Conservation (phyloP, 441 rosid species). For the Hypseocharis bilobata region DNA sequence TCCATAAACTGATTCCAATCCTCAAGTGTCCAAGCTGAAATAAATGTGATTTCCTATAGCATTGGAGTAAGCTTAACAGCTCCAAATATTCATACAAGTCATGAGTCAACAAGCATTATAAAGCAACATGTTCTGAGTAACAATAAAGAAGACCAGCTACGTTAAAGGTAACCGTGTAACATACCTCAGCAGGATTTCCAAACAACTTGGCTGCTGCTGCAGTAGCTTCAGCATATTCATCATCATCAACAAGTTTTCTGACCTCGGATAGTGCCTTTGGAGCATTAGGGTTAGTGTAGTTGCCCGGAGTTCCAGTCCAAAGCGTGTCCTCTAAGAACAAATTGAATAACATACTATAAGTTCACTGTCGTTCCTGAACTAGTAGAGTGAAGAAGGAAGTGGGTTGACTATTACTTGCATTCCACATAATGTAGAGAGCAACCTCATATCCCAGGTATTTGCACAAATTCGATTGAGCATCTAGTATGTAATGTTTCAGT, state of each 20-base stretch:
- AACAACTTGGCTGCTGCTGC: conserved; percentile 10
- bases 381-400: no score
- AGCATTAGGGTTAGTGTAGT: conserved; percentile 14
- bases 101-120: background rate
- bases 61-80: background rate
- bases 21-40: background rate
- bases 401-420: no score
- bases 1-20: background rate
- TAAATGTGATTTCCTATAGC: background rate
- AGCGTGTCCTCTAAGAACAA: conserved; percentile 20
- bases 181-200: conserved; percentile 18
- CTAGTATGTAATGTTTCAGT: no score
- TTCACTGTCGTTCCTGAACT: no score
- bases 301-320: conserved; percentile 20
- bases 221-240: conserved; percentile 14
- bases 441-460: no score
- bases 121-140: background rate
- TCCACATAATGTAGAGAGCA: no score
- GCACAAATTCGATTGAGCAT: no score
- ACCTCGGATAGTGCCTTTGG: conserved; percentile 13
- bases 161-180: background rate
- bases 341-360: background rate
- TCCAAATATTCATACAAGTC: background rate
- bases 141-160: background rate
- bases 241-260: conserved; percentile 20